Base-by-base conservation (phyloP, 2,329 filamentous ascomycete species). In the Colletotrichum sp. region DNA sequence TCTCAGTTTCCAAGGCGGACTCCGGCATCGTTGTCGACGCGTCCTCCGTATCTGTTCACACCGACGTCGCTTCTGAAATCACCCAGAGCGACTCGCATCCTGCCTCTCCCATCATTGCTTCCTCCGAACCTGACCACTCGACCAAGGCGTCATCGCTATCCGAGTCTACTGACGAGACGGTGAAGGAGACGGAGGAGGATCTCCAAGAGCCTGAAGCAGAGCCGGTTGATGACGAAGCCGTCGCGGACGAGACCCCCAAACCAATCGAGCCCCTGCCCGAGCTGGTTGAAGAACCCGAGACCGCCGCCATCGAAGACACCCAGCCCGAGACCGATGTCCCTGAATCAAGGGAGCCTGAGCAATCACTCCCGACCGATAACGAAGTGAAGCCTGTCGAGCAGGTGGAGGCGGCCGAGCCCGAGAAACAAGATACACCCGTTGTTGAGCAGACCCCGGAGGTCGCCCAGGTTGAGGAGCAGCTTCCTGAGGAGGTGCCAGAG, bases 61-160 rank as follows among this genome's bases (percentile, higher is more conserved):
- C 84, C n/a, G 90, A 92, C 76, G 83, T 86, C 39, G 84, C 82
- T 5, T 89, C 88, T 5, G 86, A 88, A 34, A 83, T 88, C 63
- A 87, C 88, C 5, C 87, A 86, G 71, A 87, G 87, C 26, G 91
- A 92, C 81, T 93, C 91, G 3, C 90, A 89, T 68, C 90, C 91
- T 6, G 83, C 89, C 13, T 93, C 91, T 16, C 91, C 91, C 1
- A 81, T 89, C 26, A 87, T 88, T 60, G 84, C 84, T 24, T 87
- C 86, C 18, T 92, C 90, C 8, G 91, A 93, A 74, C 85, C 88
- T 52, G 90, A 88, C 16, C 88, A 89, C 66, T 93, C 91, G 4
- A 93, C 92, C 8, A 91, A 90, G 79, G 92, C 92, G 6, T 93
- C 91, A 0, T 93, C 92, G 0, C 81, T 93, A 12, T 93, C 91